Base-by-base conservation (phyloP, 2,329 filamentous ascomycete species). In the Apiospora rasikravindrae region DNA sequence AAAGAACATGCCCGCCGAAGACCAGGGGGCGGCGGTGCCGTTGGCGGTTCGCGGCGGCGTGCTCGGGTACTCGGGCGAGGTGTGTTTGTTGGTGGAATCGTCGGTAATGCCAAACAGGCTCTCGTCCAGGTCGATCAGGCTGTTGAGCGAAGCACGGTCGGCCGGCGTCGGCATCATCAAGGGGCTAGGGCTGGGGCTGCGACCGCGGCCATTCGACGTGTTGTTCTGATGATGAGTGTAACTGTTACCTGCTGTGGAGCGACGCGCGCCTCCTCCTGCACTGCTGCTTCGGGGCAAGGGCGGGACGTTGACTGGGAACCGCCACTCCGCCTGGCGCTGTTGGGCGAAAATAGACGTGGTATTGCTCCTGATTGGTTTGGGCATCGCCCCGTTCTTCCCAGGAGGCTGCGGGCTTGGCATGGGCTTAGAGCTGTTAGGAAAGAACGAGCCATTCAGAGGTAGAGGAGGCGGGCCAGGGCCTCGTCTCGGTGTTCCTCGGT, bases 321-420 rank as follows among this genome's bases (percentile, higher is more conserved):
- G 89, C 88, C 88, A 90, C 73, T 89, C 88, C 70, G 84, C 85
- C 2, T 87, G 87, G 51, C 85, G 82, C 14, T 87, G 82, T 70
- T 88, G 87, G 67, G 82, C 83, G 71, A 86, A 87, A 53, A 85
- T 77, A 72, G 90, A 88, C 6, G 86, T 87, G 16, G 88, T 87
- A 74, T 88, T 90, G 22, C 45, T 49, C n/a, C 45, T 49, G 22
- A 49, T n/a, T 19, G 45, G 45, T 19, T 24, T 51, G 3, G n/a
- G 49, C n/a, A 49, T n/a, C n/a, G n/a, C n/a, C n/a, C 45, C 45
- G 19, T n/a, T 19, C 22, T 49, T 49, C 8, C 45, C 45, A 7
- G 45, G 45, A 6, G 45, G 45, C 45, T 49, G 45, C 40, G 40
- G 40, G 22, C 8, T 49, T 7, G 45, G 45, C 6, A n/a, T 10